phyloP scores from a whole-genome alignment of 306 rosid species.

The Prunus mume region DNA sequence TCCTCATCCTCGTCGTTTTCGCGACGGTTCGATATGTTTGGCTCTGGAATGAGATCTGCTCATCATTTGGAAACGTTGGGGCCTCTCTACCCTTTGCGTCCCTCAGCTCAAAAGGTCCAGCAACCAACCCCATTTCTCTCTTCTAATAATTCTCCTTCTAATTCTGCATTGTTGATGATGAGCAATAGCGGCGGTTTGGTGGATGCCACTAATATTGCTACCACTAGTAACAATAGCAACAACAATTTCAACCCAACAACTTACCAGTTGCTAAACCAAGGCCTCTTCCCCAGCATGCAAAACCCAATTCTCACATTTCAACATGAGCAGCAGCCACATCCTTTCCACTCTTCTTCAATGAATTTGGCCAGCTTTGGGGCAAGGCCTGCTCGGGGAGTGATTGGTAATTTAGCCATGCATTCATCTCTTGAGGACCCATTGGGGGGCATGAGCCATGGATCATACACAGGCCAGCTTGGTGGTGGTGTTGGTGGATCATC shows the following conservation, averaged over 20 bases:
- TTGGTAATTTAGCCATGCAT: constrained; percentile 1
- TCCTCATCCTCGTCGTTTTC: constrained; percentile 39
- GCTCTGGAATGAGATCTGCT: constrained; percentile 20
- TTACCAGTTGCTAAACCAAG: constrained; percentile 35
- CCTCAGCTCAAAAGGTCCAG: constrained; percentile 53
- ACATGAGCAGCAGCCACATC: constrained; percentile 15
- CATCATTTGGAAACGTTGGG: no score
- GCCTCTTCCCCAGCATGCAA: constrained; percentile 37
- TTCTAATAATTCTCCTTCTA: not conserved
- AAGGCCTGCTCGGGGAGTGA: constrained; percentile 3
- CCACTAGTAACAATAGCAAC: constrained; percentile 3
- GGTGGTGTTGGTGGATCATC: not conserved
- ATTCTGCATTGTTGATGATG: constrained; percentile 26
- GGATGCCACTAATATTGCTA: constrained; percentile 19
- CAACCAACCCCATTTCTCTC: constrained; percentile 29
- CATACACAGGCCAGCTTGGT: not conserved
- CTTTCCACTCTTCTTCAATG: constrained; percentile 5
- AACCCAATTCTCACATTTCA: constrained; percentile 45
- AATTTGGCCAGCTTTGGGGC: constrained; percentile 4
- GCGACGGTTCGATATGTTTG: constrained; percentile 68
- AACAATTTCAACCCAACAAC: constrained; percentile 20
- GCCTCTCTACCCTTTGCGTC: constrained; percentile 52
- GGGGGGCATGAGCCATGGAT: constrained; percentile 10
- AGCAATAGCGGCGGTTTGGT: constrained; percentile 27
- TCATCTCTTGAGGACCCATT: constrained; percentile 5